Percentiles rank a stretch among this genome's conserved stretches.
Evolutionary conservation across 73 alveolate genomes (phyloP).

Genomic region (Paramecium bursaria): DNA sequence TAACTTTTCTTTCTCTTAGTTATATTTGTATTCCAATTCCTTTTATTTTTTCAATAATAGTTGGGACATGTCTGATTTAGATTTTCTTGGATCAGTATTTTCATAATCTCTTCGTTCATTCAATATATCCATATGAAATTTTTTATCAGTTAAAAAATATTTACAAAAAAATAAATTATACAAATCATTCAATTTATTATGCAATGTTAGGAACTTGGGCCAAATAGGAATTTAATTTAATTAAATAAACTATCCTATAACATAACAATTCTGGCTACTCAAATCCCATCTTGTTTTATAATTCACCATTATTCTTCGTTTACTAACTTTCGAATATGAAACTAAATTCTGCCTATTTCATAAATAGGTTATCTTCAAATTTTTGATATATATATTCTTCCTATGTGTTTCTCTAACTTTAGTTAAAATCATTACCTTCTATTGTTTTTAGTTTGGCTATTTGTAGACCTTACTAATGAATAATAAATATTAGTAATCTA

Average conservation of each 20-base stretch:
- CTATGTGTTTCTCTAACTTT: conserved; percentile 17
- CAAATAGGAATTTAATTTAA: conserved; percentile 21
- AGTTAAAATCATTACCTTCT: background rate
- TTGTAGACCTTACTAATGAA: conserved; percentile 25
- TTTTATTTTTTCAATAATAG: background rate
- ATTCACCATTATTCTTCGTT: background rate
- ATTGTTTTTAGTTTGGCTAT: conserved; percentile 1
- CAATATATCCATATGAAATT: background rate
- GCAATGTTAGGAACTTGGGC: conserved; percentile 29
- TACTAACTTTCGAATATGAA: conserved; percentile 8
- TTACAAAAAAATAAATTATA: background rate
- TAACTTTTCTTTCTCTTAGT: conserved; percentile 35
- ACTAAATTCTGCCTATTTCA: background rate
- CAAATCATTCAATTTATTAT: conserved; percentile 35
- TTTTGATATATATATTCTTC: conserved; percentile 36
- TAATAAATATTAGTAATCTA: background rate
- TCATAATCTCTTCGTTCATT: background rate
- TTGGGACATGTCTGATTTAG: too few species aligned
- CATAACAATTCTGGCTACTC: conserved; percentile 26
- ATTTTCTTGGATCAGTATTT: background rate
- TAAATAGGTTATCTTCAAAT: conserved; percentile 26
- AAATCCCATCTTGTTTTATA: background rate
- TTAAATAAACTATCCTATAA: conserved; percentile 31
- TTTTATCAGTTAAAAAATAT: too few species aligned
- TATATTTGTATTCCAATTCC: conserved; percentile 30